Base-by-base conservation (phyloP, 164 flowering plant species). In the Aristolochia contorta region DNA sequence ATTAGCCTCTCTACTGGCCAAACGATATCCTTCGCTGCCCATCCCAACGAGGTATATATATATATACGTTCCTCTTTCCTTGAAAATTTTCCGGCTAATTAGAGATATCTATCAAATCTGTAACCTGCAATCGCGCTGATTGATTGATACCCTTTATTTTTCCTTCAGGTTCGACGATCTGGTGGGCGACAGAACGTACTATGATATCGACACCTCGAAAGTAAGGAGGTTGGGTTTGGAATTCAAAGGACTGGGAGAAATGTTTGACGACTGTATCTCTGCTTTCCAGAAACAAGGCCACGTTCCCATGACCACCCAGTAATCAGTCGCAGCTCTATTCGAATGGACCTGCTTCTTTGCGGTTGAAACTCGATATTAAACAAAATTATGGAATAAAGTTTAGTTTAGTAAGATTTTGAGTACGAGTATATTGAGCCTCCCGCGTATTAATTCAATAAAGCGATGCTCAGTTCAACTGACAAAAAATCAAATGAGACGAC, bases 191-290 rank as follows among this genome's bases (percentile, higher is more conserved):
- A 25, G 37, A 59, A 83, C 83, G 20, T 61, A 63, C 54, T 93
- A 90, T 45, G 87, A 88, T 24, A 77, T 82, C 54, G 66, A 85
- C 64, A 84, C 87, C 18, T 67, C 77, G 0, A 93, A 93, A 74
- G 13, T 84, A 71, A 60, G 64, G 77, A 78, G 68, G 19, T 70
- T 87, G 49, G 96, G 99, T 25, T 72, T 90, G 67, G 68, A 84
- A 67, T 90, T 88, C 79, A 90, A 73, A 77, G 63, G 92, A 0
- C 61, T 86, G 1, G 75, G 79, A 63, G 91, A 90, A 59, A 87
- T 90, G 96, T 93, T 93, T 62, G 91, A 84, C 67, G 99, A 88
- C 56, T 82, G 92, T 65, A 59, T 88, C 68, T 74, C 78, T 20
- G 86, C 88, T 18, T 75, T 93, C 0, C 67, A 67, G 57, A 73